Percentiles rank a stretch among this genome's conserved stretches.
Conservation (phyloP, 2,329 filamentous ascomycete species). For the Colletotrichum eleusines region DNA sequence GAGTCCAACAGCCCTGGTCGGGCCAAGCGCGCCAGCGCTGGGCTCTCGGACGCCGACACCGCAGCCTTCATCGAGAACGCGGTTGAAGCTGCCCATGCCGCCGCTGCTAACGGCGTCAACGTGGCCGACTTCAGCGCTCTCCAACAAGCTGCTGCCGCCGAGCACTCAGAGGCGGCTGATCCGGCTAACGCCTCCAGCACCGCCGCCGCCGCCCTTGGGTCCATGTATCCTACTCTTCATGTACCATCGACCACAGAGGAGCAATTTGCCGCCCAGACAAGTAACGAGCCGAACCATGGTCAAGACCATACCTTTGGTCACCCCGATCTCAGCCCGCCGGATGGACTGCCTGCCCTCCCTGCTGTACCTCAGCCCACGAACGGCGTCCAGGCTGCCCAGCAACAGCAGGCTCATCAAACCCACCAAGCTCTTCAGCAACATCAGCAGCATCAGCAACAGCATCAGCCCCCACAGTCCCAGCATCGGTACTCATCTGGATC, state of each 20-base stretch:
- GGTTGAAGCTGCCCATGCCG: conserved; percentile 58
- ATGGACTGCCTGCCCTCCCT: conserved; percentile 43
- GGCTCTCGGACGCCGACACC: conserved; percentile 56
- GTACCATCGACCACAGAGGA: conserved; percentile 70
- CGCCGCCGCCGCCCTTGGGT: conserved; percentile 68
- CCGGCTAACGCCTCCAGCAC: conserved; percentile 68
- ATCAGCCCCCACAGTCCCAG: conserved; percentile 46
- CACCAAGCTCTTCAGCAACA: conserved; percentile 45
- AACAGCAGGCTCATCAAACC: conserved; percentile 42
- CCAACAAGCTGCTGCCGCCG: conserved; percentile 63
- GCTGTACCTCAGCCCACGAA: conserved; percentile 41
- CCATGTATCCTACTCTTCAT: conserved; percentile 70
- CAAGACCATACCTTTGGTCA: conserved; percentile 53
- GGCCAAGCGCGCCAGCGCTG: conserved; percentile 64
- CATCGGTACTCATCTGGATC: conserved; percentile 52
- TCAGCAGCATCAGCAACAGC: conserved; percentile 43
- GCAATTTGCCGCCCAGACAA: conserved; percentile 67
- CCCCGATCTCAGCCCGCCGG: conserved; percentile 52
- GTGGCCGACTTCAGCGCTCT: conserved; percentile 69
- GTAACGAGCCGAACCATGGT: conserved; percentile 51
- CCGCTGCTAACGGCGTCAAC: conserved; percentile 56
- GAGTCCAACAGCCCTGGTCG: conserved; percentile 64
- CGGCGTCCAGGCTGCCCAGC: conserved; percentile 34
- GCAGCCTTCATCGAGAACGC: conserved; percentile 67
- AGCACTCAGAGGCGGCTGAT: conserved; percentile 62